These are phyloP conservation scores for Chytriomyces hyalinus DNA, from an alignment of 192 early-diverging fungal genomes.

Conservation along the genomic window DNA sequence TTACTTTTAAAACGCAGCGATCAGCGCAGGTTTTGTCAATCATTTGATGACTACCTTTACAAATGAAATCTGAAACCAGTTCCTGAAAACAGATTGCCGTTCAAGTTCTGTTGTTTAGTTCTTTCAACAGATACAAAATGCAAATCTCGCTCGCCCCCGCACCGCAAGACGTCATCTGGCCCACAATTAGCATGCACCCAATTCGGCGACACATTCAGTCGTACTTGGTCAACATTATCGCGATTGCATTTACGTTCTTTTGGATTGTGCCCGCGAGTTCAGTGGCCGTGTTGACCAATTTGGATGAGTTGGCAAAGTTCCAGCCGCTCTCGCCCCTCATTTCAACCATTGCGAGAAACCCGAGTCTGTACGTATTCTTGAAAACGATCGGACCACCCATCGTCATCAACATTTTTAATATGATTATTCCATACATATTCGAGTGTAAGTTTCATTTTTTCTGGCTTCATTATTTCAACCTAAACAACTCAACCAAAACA, in stretches of 20 bases:
- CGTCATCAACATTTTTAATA: constrained; percentile 30
- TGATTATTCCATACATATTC: constrained; percentile 52
- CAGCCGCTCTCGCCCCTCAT: constrained; percentile 27
- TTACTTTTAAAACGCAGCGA: constrained; percentile 54
- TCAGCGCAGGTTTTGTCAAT: constrained; percentile 34
- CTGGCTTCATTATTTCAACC: not conserved
- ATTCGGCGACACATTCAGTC: constrained; percentile 38
- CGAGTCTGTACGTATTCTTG: constrained; percentile 36
- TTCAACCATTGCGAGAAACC: constrained; percentile 20
- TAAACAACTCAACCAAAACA: not conserved
- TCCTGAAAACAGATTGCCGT: constrained; percentile 32
- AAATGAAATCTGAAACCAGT: not conserved
- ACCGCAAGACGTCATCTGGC: constrained; percentile 54
- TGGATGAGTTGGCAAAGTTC: constrained; percentile 40
- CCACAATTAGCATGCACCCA: constrained; percentile 38
- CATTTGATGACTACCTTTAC: not conserved
- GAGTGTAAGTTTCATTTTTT: constrained; percentile 41
- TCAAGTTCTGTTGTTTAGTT: constrained; percentile 46
- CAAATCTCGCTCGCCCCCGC: constrained; percentile 46
- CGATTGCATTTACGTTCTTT: constrained; percentile 42
- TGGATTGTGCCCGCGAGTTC: constrained; percentile 50
- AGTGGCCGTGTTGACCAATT: constrained; percentile 42
- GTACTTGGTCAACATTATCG: constrained; percentile 29
- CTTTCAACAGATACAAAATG: constrained; percentile 43
- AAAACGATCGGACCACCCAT: constrained; percentile 47